Evolutionary conservation across 202 grass and related monocot genomes (phyloP).

Genomic region (Brachypodium distachyon): DNA sequence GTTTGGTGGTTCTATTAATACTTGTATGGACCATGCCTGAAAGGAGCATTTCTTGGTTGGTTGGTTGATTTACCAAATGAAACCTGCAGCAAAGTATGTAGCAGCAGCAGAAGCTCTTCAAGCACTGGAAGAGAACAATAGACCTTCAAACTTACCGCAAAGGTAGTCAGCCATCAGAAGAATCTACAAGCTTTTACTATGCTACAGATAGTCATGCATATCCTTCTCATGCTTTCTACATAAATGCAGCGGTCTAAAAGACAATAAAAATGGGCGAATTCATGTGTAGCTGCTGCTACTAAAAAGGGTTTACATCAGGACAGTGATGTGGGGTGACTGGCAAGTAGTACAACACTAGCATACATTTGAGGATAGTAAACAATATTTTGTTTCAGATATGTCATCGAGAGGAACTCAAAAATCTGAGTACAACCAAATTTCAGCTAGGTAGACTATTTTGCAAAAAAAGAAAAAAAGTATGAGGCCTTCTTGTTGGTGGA

Average conservation of each 20-base stretch:
- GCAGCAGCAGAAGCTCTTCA: neutral
- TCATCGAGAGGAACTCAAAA: neutral
- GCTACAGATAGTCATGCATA: too few species aligned
- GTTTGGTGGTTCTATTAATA: neutral
- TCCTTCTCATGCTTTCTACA: too few species aligned
- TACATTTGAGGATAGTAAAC: neutral
- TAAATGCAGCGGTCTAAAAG: neutral
- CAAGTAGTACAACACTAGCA: neutral
- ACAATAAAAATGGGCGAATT: neutral
- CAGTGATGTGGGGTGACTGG: neutral
- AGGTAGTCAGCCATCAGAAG: neutral
- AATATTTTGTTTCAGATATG: conserved; percentile 17
- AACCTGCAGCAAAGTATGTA: neutral
- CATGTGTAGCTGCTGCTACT: neutral
- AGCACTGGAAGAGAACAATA: neutral
- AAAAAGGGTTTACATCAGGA: conserved; percentile 3
- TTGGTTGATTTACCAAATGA: conserved; percentile 1
- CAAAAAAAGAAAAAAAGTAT: neutral
- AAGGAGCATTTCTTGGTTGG: neutral
- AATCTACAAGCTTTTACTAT: too few species aligned
- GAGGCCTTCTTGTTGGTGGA: neutral
- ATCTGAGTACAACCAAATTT: conserved; percentile 1
- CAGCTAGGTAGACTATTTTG: neutral
- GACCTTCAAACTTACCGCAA: neutral
- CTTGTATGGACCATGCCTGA: conserved; percentile 16